Percentiles rank a stretch among this genome's conserved stretches.
Evolutionary conservation across 108 stramenopile species (phyloP).

Genomic region (Skeletonema menzelii): DNA sequence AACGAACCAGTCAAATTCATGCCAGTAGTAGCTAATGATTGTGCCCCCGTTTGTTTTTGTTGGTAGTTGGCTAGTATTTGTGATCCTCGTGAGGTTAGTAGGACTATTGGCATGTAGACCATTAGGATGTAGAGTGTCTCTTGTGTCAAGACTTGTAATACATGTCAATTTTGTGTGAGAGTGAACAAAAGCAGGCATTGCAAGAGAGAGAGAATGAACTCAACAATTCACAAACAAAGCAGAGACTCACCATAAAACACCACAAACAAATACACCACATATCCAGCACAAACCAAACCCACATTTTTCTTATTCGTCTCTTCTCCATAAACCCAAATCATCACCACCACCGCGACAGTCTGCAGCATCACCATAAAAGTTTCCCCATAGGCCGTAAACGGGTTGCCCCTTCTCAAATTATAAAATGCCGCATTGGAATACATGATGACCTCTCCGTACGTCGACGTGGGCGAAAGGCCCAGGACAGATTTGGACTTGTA

Average conservation of each 20-base stretch:
- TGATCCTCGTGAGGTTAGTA: conserved; percentile 60
- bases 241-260: conserved; percentile 24
- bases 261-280: conserved; percentile 45
- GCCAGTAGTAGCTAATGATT: conserved; percentile 63
- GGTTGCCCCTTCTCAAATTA: conserved; percentile 62
- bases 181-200: no score
- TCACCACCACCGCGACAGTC: conserved; percentile 45
- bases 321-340: conserved; percentile 58
- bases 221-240: background rate
- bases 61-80: conserved; percentile 60
- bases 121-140: conserved; percentile 59
- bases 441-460: conserved; percentile 71
- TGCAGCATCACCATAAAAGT: conserved; percentile 62
- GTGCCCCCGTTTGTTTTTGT: conserved; percentile 76
- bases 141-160: conserved; percentile 51
- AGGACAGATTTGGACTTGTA: conserved; percentile 49
- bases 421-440: conserved; percentile 75
- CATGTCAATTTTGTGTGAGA: no score
- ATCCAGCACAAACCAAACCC: conserved; percentile 27
- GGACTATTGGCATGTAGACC: conserved; percentile 62
- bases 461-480: conserved; percentile 54
- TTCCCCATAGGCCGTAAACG: conserved; percentile 86
- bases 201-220: no score
- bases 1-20: conserved; percentile 68
- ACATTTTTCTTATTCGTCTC: conserved; percentile 34